Base-by-base conservation (phyloP, 805 yeast species). In the Pichia pseudocactophila region DNA sequence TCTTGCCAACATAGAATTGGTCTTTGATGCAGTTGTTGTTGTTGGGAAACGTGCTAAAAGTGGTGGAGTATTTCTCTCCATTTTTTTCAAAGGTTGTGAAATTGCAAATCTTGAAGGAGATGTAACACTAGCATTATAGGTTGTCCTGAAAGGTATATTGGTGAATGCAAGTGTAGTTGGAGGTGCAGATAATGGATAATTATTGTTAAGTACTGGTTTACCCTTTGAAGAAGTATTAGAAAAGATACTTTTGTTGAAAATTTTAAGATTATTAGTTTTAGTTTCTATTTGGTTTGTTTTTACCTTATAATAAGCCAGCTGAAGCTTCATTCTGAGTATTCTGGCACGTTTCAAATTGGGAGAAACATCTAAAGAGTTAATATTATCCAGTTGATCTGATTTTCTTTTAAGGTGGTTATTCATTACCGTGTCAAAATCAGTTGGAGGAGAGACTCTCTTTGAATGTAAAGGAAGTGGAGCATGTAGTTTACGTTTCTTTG, bases 221-320 rank as follows among this genome's bases (percentile, higher is more conserved):
- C n/a, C 7, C 17, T 8, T 19, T 45, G 4, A 26, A 13, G 18
- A 7, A 50, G 47, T n/a, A 58, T n/a, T 28, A 7, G 31, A 12
- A 10, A 28, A 28, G 4, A 28, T 28, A 6, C 11, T 28, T 10
- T 10, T 28, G 12, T 28, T 28, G 15, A 28, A 28, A n/a, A 7
- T 51, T 43, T 60, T 51, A 36, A 68, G 54, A 16, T 58, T 55
- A 19, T 46, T 37, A 15, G 65, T 45, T 6, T 69, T 64, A 2
- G 59, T 61, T 7, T 54, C 51, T 1, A 61, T 59, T 52, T 74
- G 78, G 48, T 72, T 66, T 1, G 78, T 73, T 42, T 64, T 64
- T 34, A 69, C 67, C 51, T 74, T 75, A 55, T 67, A 74, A 50
- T 71, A 71, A 2, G 80, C 80, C 38, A 74, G 52, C 49, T 71